Percentiles rank a stretch among this genome's conserved stretches.
phyloP scores from a whole-genome alignment of 2,329 filamentous ascomycete genomes.

The Epichloe elymi region DNA sequence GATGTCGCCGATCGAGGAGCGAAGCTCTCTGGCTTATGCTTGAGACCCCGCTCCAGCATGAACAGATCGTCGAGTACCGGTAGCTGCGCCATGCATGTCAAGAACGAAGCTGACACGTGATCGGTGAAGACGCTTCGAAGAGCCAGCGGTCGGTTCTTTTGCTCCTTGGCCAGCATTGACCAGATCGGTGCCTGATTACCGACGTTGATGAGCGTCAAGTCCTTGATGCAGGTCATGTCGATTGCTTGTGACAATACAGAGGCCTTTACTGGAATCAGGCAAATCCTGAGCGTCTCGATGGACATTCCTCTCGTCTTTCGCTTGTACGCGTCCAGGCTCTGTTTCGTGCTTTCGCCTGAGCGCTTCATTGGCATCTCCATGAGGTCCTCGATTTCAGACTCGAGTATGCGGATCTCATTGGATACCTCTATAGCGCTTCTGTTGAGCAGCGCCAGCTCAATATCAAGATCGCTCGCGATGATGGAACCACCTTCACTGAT shows the following conservation, averaged over 20 bases:
- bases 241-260: constrained; percentile 42
- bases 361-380: not conserved
- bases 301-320: constrained; percentile 44
- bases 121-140: constrained; percentile 50
- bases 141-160: constrained; percentile 35
- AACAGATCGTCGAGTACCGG: constrained; percentile 44
- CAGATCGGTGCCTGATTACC: constrained; percentile 49
- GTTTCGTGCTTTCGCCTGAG: constrained; percentile 10
- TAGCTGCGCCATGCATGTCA: constrained; percentile 40
- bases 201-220: constrained; percentile 49
- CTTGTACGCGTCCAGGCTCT: constrained; percentile 37
- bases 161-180: constrained; percentile 41
- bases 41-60: constrained; percentile 39
- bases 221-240: constrained; percentile 41
- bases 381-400: constrained; percentile 6
- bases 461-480: constrained; percentile 9
- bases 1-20: constrained; percentile 34
- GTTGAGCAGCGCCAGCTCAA: constrained; percentile 17
- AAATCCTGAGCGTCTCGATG: constrained; percentile 39
- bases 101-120: constrained; percentile 42
- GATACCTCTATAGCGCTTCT: constrained; percentile 6
- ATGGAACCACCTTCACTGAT: not conserved
- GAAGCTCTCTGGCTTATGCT: constrained; percentile 39
- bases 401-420: constrained; percentile 6
- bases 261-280: constrained; percentile 47